Percentiles rank a stretch among this genome's conserved stretches.
These are phyloP conservation scores for Pythium volutum DNA, from an alignment of 352 stramenopile species.

Conservation along the genomic window DNA sequence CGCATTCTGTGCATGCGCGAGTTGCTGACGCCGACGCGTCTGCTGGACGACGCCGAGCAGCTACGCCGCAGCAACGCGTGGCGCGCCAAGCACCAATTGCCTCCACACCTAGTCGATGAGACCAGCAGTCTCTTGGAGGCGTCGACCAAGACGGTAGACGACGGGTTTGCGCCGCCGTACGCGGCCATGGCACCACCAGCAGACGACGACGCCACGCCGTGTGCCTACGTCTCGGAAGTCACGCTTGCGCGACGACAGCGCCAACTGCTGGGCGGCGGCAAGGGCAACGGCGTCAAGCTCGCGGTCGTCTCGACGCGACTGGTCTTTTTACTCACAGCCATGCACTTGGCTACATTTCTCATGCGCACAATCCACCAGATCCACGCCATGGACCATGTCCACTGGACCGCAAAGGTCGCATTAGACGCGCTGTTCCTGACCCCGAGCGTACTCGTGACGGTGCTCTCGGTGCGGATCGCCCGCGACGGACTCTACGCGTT, in stretches of 20 bases:
- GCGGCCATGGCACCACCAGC: slow-evolving; percentile 35
- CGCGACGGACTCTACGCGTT: slow-evolving; percentile 67
- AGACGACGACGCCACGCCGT: slow-evolving; percentile 25
- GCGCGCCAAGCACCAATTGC: slow-evolving; percentile 43
- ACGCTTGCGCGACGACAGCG: slow-evolving; percentile 42
- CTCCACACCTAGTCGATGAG: slow-evolving; percentile 33
- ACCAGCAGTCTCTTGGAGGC: slow-evolving; percentile 46
- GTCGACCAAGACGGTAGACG: slow-evolving; percentile 24
- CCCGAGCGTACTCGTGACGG: slow-evolving; percentile 53
- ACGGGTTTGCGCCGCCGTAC: slow-evolving; percentile 47
- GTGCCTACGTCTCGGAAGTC: slow-evolving; percentile 32
- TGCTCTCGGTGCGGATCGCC: slow-evolving; percentile 63
- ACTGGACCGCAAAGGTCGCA: slow-evolving; percentile 22
- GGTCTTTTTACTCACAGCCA: slow-evolving; percentile 68
- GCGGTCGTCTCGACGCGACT: slow-evolving; percentile 65
- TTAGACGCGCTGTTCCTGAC: slow-evolving; percentile 48
- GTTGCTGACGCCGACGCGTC: slow-evolving; percentile 43
- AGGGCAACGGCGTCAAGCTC: slow-evolving; percentile 51
- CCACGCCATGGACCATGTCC: slow-evolving; percentile 12
- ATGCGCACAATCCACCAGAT: slow-evolving; percentile 49
- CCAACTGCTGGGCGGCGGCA: slow-evolving; percentile 34
- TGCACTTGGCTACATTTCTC: slow-evolving; percentile 65
- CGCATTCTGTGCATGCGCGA: slow-evolving; percentile 49
- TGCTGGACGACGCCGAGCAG: slow-evolving; percentile 59
- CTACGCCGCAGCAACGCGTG: slow-evolving; percentile 51